A percentile compares a stretch with the other conserved stretches of the same genome.
phyloP scores from a whole-genome alignment of 805 yeast species.

The Barnettozyma vustinii region DNA sequence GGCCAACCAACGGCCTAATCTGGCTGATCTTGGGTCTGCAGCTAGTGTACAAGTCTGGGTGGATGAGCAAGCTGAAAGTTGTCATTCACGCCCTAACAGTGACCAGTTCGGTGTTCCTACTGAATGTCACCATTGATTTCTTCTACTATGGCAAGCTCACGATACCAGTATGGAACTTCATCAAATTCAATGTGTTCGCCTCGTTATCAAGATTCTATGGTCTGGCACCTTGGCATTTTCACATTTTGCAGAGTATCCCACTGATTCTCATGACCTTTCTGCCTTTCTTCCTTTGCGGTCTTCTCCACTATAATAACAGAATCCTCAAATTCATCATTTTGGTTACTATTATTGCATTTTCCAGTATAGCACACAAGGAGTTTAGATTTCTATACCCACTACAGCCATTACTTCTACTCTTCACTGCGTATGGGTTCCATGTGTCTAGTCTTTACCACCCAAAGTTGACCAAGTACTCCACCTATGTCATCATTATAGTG shows the following conservation, averaged over 20 bases:
- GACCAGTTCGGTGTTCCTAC: slow-evolving; percentile 26
- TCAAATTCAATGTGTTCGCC: slow-evolving; percentile 71
- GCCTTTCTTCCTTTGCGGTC: slow-evolving; percentile 54
- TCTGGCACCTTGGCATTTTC: slow-evolving; percentile 76
- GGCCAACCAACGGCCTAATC: slow-evolving; percentile 80
- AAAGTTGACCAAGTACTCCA: slow-evolving; percentile 13
- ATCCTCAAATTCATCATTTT: slow-evolving; percentile 30
- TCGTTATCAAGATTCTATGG: slow-evolving; percentile 84
- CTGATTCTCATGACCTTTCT: slow-evolving; percentile 58
- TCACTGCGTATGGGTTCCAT: slow-evolving; percentile 37
- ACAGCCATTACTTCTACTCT: slow-evolving; percentile 62
- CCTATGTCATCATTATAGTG: slow-evolving; percentile 23
- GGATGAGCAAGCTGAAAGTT: slow-evolving; percentile 12
- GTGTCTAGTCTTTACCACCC: slow-evolving; percentile 18
- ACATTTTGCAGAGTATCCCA: slow-evolving; percentile 78
- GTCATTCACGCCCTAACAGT: slow-evolving; percentile 18
- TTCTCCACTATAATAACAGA: slow-evolving; percentile 20
- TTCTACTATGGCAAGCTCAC: slow-evolving; percentile 50
- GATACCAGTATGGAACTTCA: slow-evolving; percentile 63
- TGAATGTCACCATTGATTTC: slow-evolving; percentile 48
- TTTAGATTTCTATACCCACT: slow-evolving; percentile 84
- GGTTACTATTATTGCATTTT: slow-evolving; percentile 49
- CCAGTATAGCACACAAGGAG: slow-evolving; percentile 79
- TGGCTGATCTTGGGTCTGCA: slow-evolving; percentile 62
- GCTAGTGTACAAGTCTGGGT: slow-evolving; percentile 11